Conservation (phyloP, 1,284 basidiomycete genomes). For the Psilocybe mexicana region DNA sequence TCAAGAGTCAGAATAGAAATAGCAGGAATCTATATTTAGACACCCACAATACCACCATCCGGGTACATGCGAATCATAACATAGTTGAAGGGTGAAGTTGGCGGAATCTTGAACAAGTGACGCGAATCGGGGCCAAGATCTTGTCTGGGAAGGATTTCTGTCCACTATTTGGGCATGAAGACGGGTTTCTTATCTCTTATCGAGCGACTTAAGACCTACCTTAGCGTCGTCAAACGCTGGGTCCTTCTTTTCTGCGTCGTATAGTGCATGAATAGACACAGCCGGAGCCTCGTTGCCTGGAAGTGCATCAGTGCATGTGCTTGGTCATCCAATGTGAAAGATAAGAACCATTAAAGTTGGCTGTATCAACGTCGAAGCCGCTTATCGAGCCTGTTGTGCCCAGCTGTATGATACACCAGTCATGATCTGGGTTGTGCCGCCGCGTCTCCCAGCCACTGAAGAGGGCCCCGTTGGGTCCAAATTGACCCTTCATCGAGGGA, state of each 20-base stretch:
- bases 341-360: conserved; percentile 84
- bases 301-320: conserved; percentile 9
- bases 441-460: conserved; percentile 95
- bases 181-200: not conserved
- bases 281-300: conserved; percentile 89
- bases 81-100: conserved; percentile 65
- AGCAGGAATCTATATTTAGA: conserved; percentile 11
- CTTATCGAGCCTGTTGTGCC: conserved; percentile 76
- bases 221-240: conserved; percentile 48
- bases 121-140: conserved; percentile 80
- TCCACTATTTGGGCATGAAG: conserved; percentile 58
- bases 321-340: not conserved
- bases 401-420: conserved; percentile 94
- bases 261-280: conserved; percentile 72
- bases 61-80: conserved; percentile 96
- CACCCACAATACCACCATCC: conserved; percentile 89
- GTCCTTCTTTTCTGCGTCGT: conserved; percentile 45
- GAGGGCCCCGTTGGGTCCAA: conserved; percentile 93
- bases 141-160: conserved; percentile 74
- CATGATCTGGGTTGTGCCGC: conserved; percentile 85
- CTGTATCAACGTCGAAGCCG: conserved; percentile 96
- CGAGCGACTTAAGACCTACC: conserved; percentile 39
- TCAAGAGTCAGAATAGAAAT: conserved; percentile 7
- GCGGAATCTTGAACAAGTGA: conserved; percentile 80
- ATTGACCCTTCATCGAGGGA: conserved; percentile 86